Evolutionary conservation across 2,329 filamentous ascomycete genomes (phyloP), one percentile per base, ranked within the genome.

Genomic region (Endoconidiophora laricicola): DNA sequence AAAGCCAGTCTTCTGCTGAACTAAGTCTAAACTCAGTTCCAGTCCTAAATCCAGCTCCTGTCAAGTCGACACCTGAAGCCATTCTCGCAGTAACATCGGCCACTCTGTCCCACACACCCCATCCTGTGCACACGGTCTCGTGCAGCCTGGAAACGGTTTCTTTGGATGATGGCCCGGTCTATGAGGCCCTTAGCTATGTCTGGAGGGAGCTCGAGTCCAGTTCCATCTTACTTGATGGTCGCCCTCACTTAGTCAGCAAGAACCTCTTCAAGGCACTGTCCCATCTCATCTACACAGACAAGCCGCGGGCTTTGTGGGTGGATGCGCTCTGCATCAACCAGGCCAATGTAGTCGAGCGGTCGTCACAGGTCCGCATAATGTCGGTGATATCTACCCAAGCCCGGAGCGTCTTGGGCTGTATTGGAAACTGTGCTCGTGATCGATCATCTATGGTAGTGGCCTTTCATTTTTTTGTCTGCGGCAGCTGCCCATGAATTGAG

Each of bases 291-390:
- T n/a, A 38, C 9, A 39, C 45, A 22, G 22, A 29, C 6, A 43
- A 44, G 6, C 50, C 23, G 18, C 53, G 52, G 4, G 12, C n/a
- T 9, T 40, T 58, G 6, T 59, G 56, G 57, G 55, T 57, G 12
- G 53, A 56, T 37, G 49, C 51, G 12, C 4, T 56, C n/a, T 55
- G 50, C 44, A 51, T 56, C 37, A 55, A 57, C 41, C 57, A 59
- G 52, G 36, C 26, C 1, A 51, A 57, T 44, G 26, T 49, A 2
- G 26, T 41, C 3, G 57, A 58, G 47, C 53, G 54, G 23, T 54
- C 24, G 26, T 37, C 48, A 9, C 54, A 59, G 51, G 37, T 59
- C 37, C 49, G 50, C 20, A 52, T 57, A 24, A 58, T 57, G 57
- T 52, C 52, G 40, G 50, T 54, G 29, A 57, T 57, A n/a, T 58